Base-by-base conservation (phyloP, 495 filamentous ascomycete genomes). In the Neurospora sp. region DNA sequence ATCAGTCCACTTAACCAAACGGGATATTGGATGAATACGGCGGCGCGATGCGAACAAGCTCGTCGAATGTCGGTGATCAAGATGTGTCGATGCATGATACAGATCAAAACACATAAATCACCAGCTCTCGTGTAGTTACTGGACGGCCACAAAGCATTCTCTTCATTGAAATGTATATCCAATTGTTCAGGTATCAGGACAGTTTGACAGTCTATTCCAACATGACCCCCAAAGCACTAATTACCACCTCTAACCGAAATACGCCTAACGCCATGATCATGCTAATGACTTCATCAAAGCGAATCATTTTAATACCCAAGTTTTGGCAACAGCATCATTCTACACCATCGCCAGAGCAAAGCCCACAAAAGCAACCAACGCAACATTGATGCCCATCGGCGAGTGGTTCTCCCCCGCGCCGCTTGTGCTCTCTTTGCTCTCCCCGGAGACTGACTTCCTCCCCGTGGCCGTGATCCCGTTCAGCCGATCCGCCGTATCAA, bases 401-500 rank as follows among this genome's bases (percentile, higher is more conserved):
- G 42, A 46, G n/a, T 48, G 72, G 6, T 76, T 78, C 27, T 48
- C 62, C 23, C 48, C 70, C 4, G 59, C 11, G 23, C 18, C 75
- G 8, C 54, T 70, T 70, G 66, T 54, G 31, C 39, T 40, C 40
- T 16, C 44, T 14, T 39, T 59, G 5, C 41, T 11, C 18, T 62
- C 14, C 42, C n/a, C 37, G 10, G 40, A 35, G 10, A 12, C 35
- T 71, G 39, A 37, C 37, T 20, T 46, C 71, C 70, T 72, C 10
- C 72, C 75, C 18, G 71, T 79, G n/a, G 75, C 79, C 4, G 69
- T 76, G 69, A 92, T 82, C 39, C 88, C 86, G 81, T 92, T 93
- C 73, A 91, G 59, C 44, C 72, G 72, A 77, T 89, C 85, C 71
- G 90, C 89, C 6, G 87, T 86, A 9, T 77, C 78, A 66, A 92